Conservation (phyloP, 31 red algal genomes). For the Endocladia muricata region DNA sequence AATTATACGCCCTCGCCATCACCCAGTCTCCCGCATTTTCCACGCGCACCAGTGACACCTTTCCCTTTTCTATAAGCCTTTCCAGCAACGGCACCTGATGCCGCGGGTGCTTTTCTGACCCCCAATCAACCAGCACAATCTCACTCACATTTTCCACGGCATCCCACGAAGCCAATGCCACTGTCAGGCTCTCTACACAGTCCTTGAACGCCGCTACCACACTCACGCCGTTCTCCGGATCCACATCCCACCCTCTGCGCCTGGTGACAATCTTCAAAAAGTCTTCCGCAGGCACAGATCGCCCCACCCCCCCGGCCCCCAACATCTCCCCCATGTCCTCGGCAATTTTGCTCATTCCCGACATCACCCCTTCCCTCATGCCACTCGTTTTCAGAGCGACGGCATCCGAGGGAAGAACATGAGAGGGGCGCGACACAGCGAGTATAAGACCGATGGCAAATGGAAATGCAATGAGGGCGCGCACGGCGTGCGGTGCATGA, state of each 20-base stretch:
- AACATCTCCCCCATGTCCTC: background rate
- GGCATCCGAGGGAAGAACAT: background rate
- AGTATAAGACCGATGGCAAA: background rate
- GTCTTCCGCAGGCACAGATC: background rate
- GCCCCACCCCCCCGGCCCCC: background rate
- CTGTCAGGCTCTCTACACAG: background rate
- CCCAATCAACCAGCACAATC: constrained; percentile 39
- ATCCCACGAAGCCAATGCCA: constrained; percentile 6
- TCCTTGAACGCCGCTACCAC: constrained; percentile 32
- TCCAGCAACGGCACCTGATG: constrained; percentile 2
- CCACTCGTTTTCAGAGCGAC: background rate
- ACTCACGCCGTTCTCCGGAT: background rate
- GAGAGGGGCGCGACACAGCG: background rate
- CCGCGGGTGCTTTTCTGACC: background rate
- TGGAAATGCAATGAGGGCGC: constrained; percentile 3
- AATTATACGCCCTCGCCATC: constrained; percentile 63
- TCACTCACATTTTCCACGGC: background rate
- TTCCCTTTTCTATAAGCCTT: constrained; percentile 3
- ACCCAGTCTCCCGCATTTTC: constrained; percentile 26
- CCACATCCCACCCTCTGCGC: background rate
- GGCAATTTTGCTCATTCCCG: background rate
- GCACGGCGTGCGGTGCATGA: background rate
- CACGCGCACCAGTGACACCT: constrained; percentile 15
- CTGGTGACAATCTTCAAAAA: background rate
- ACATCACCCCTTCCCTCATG: background rate